phyloP scores from a whole-genome alignment of 805 yeast genomes.

The Kodamaea restingae region DNA sequence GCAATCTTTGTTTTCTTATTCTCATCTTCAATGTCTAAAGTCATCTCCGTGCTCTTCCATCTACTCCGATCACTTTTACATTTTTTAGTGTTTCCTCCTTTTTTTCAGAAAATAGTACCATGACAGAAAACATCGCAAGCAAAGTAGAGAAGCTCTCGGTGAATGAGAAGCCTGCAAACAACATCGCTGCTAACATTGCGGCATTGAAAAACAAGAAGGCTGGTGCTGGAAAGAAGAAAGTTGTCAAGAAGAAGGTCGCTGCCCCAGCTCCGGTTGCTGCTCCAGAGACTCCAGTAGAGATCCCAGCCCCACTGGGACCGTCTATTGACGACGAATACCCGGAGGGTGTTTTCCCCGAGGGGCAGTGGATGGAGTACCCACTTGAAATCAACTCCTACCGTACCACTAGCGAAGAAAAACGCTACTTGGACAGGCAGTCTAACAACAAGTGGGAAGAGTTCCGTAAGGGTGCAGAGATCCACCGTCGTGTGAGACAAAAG shows the following conservation, averaged over 20 bases:
- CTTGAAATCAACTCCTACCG: conserved; percentile 63
- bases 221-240: conserved; percentile 2
- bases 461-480: conserved; percentile 95
- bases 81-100: too few relatives aligned
- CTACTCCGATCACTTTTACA: too few relatives aligned
- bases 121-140: conserved; percentile 10
- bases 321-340: conserved; percentile 62
- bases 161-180: conserved; percentile 11
- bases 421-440: conserved; percentile 68
- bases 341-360: conserved; percentile 75
- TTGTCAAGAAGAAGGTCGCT: conserved; percentile 33
- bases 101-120: conserved; percentile 3
- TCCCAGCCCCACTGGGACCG: conserved; percentile 47
- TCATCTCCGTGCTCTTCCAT: too few relatives aligned
- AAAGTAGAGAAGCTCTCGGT: conserved; percentile 8
- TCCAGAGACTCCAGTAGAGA: conserved; percentile 31
- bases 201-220: conserved; percentile 8
- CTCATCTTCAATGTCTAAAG: too few relatives aligned
- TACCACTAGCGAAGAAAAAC: conserved; percentile 79
- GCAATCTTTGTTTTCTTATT: too few relatives aligned
- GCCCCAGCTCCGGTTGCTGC: conserved; percentile 8
- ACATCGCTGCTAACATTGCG: conserved; percentile 10
- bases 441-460: conserved; percentile 75
- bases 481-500: conserved; percentile 81
- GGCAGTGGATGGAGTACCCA: conserved; percentile 79